Evolutionary conservation across 306 rosid genomes (phyloP), one percentile per base, ranked within the genome.

Genomic region (Lupinus albus): DNA sequence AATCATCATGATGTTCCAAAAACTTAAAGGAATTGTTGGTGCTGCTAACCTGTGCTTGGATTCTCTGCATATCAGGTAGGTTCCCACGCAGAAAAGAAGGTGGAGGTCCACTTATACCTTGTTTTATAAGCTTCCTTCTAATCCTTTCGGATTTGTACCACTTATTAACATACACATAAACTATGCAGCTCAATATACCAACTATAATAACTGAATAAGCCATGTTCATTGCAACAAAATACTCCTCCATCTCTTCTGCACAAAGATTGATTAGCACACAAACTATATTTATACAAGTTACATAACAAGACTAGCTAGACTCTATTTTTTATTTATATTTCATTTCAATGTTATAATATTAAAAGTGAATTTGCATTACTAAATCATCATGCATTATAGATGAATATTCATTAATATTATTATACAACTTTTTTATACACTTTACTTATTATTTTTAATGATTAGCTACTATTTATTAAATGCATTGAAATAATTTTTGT

Each of bases 21-120:
- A 83, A 77, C 28, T 45, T 79, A 52, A 79, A 50, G 14, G 25
- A 20, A 20, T 20, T 20, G 25, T 75, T 64, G 72, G 11, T n/a
- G 39, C 4, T 56, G 16, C 11, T 62, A 33, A 53, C 59, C 78
- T 76, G 81, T 14, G 80, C 35, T 69, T 86, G 88, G 11, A 86
- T 84, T 68, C 66, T 80, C 71, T 82, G 82, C 85, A 87, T 84
- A 76, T 84, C 85, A 33, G 78, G 70, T 2, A 87, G 68, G 64
- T 84, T 87, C 2, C 89, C 89, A 7, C 66, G 65, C 0, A 84
- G 42, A 55, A 69, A 45, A 3, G 86, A 82, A 58, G 87, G 87
- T 5, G 85, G 41, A n/a, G 92, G 92, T 9, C 92, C 92, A 39
- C 33, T 80, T 36, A 87, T 80, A 4, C 87, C 89, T 66, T 87